A percentile compares a stretch with the other conserved stretches of the same genome.
phyloP scores from a whole-genome alignment of 1,284 basidiomycete species.

The Porodaedalea pini region DNA sequence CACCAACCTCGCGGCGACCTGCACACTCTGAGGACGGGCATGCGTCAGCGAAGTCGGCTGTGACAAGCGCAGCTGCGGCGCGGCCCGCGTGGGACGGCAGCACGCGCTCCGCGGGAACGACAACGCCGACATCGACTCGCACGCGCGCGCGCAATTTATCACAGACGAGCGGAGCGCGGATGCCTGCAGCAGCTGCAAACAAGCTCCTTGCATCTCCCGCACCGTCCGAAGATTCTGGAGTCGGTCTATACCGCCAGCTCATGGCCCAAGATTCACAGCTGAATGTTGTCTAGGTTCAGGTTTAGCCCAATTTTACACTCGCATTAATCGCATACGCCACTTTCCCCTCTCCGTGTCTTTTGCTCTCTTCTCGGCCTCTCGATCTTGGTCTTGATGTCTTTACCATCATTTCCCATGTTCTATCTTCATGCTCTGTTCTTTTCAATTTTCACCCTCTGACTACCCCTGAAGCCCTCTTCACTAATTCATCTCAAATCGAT shows the following conservation, averaged over 20 bases:
- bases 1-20: constrained; percentile 46
- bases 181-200: constrained; percentile 29
- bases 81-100: constrained; percentile 67
- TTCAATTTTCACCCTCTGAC: background rate
- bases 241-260: constrained; percentile 75
- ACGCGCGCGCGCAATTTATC: constrained; percentile 67
- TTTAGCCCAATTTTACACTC: constrained; percentile 27
- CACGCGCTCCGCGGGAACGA: constrained; percentile 44
- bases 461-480: constrained; percentile 30
- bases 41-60: constrained; percentile 56
- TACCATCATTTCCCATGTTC: too few relatives aligned
- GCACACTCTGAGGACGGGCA: constrained; percentile 55
- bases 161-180: constrained; percentile 55
- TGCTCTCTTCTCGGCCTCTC: constrained; percentile 28
- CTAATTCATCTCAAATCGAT: constrained; percentile 34
- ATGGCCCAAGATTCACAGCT: constrained; percentile 69
- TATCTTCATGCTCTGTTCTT: too few relatives aligned
- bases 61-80: constrained; percentile 39
- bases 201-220: constrained; percentile 67
- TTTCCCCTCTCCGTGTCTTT: constrained; percentile 15
- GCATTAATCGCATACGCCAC: constrained; percentile 23
- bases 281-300: constrained; percentile 38
- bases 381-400: constrained; percentile 2
- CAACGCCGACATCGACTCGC: constrained; percentile 33
- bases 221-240: constrained; percentile 80